Evolutionary conservation across 106 monocot species (phyloP), one percentile per base, ranked within the genome.

Genomic region (Dioscorea alata): DNA sequence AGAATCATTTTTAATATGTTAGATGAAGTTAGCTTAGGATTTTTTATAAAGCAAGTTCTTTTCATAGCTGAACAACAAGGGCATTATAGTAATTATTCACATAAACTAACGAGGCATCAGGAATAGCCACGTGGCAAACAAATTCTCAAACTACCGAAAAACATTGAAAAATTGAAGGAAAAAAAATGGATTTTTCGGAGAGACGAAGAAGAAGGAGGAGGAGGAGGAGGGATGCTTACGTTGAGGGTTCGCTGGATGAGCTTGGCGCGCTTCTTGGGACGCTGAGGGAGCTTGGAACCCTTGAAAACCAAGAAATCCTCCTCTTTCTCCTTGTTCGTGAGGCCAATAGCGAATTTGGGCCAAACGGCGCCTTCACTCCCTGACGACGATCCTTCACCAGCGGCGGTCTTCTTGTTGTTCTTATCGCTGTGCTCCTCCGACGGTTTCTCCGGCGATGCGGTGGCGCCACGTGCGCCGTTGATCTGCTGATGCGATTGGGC

Each of bases 261-360:
- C 68, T 90, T 94, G 64, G 87, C 69, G 31, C 94, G 70, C 67
- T 94, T 94, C 79, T 94, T 94, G 69, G 94, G 94, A 17, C 83
- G 63, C 70, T 76, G 87, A 22, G 94, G 86, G 4, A 80, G 90
- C 71, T 87, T 90, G 42, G 81, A 79, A 56, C 87, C 94, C 57
- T 85, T 94, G 74, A 94, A 85, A 23, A 66, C 76, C 59, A 90
- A 56, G 78, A 90, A 94, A 33, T 90, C 94, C 64, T 90, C 94
- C 56, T 94, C 90, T 62, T 90, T 94, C 71, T 94, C 94, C 66
- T 82, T 82, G 19, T 71, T 83, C 4, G 90, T 69, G 49, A 94
- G 65, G n/a, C 82, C 53, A 49, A 90, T 78, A 9, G 64, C 71
- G 23, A 94, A 85, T 33, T 78, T 90, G 1, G 94, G 90, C 86